These are phyloP conservation scores for Seiridium unicorne DNA, from an alignment of 2,329 filamentous ascomycete genomes.

Conservation along the genomic window DNA sequence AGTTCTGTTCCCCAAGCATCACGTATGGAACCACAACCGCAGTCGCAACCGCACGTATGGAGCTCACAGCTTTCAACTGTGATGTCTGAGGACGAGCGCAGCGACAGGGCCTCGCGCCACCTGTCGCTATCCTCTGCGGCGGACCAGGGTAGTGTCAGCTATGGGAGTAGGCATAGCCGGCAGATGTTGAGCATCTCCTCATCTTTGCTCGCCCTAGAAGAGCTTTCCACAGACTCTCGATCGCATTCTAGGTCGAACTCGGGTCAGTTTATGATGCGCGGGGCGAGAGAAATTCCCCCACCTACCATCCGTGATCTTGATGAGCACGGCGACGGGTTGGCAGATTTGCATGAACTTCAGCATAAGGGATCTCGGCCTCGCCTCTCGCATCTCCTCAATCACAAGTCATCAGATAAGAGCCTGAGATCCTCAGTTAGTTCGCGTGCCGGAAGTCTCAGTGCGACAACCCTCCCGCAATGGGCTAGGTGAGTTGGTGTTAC, in stretches of 20 bases:
- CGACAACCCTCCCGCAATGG: constrained; percentile 50
- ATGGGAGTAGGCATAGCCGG: constrained; percentile 49
- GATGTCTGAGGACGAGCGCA: constrained; percentile 59
- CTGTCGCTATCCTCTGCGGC: constrained; percentile 40
- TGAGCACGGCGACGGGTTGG: constrained; percentile 63
- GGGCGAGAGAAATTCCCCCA: constrained; percentile 29
- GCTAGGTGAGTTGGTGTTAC: constrained; percentile 38
- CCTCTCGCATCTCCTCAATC: constrained; percentile 50
- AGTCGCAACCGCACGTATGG: constrained; percentile 57
- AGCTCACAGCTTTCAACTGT: constrained; percentile 64
- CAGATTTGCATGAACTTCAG: constrained; percentile 54
- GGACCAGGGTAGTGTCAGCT: constrained; percentile 48
- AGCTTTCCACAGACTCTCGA: constrained; percentile 20
- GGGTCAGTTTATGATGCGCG: constrained; percentile 40
- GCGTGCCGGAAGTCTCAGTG: constrained; percentile 43
- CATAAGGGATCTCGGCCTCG: constrained; percentile 51
- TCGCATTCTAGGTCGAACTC: constrained; percentile 36
- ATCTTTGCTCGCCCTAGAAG: constrained; percentile 40
- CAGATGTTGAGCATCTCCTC: constrained; percentile 59
- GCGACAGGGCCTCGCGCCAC: constrained; percentile 47
- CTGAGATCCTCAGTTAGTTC: constrained; percentile 52
- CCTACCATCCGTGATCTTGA: constrained; percentile 56
- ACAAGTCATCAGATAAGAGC: constrained; percentile 48
- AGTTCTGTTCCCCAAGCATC: constrained; percentile 12
- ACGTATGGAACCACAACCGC: constrained; percentile 46